Conservation (phyloP, 2,329 filamentous ascomycete species). For the Colletotrichum karsti region DNA sequence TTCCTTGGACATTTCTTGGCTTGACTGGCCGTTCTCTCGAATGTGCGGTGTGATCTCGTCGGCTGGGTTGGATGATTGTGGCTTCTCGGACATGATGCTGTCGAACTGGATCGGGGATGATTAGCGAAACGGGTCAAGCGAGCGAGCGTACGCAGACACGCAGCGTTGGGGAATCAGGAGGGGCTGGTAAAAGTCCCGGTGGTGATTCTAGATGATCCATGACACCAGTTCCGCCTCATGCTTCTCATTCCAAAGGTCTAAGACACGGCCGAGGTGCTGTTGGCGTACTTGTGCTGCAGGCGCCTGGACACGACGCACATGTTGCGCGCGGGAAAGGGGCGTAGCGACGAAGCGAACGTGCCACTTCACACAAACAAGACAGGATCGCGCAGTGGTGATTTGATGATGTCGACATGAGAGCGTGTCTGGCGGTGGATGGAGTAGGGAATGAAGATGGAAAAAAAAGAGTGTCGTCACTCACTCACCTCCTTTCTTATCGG, state of each 20-base stretch:
- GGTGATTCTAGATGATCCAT: slow-evolving; percentile 12
- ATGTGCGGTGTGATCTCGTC: slow-evolving; percentile 40
- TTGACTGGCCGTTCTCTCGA: slow-evolving; percentile 35
- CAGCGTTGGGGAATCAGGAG: slow-evolving; percentile 18
- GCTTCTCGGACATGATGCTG: slow-evolving; percentile 42
- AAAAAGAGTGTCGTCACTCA: slow-evolving; percentile 23
- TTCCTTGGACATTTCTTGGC: slow-evolving; percentile 52
- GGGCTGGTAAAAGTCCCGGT: slow-evolving; percentile 12
- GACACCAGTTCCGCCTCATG: slow-evolving; percentile 18
- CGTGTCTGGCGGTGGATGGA: neutral
- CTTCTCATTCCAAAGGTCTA: slow-evolving; percentile 30
- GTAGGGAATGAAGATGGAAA: neutral
- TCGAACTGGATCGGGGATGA: slow-evolving; percentile 1
- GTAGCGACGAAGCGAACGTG: neutral
- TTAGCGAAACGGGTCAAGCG: slow-evolving; percentile 20
- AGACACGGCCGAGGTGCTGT: slow-evolving; percentile 27
- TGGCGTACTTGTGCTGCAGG: neutral
- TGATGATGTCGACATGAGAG: neutral
- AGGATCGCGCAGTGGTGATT: neutral
- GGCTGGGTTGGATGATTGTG: slow-evolving; percentile 33
- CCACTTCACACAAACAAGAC: neutral
- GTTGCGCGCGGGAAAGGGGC: slow-evolving; percentile 2
- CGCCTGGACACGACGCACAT: slow-evolving; percentile 3
- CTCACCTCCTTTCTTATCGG: slow-evolving; percentile 27
- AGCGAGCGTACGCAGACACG: neutral